Evolutionary conservation across 2,329 filamentous ascomycete species (phyloP), one percentile per base, ranked within the genome.

Genomic region (Myriangium duriaei): DNA sequence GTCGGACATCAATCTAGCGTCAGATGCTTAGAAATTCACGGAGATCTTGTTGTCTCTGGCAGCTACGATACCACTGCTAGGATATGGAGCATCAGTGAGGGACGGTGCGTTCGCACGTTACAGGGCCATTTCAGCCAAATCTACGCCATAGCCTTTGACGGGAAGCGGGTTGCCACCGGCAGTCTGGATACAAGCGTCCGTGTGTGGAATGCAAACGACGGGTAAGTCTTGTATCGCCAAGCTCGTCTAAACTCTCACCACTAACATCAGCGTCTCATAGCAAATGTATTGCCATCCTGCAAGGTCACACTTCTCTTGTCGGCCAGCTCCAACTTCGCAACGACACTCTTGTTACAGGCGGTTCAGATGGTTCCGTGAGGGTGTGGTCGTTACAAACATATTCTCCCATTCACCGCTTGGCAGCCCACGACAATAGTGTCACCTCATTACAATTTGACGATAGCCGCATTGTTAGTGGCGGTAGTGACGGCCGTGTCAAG

Each of bases 111-210:
- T 39, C 79, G 88, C 48, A 95, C 86, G 1, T 69, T 98, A 28
- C 79, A 81, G 31, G 91, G 91, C 0, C 91, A 98, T 60, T 98
- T 95, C 62, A 96, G 88, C 56, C 91, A 98, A 56, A 98, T 98
- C 42, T 98, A 98, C 57, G 91, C 91, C 13, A 93, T 98, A 55
- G 91, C 91, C 1, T 98, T 96, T 60, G 91, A 98, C 56, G 91
- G 91, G 28, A 79, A 79, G 49, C 75, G 87, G 46, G 87, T 98
- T 41, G 88, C 92, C 24, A 98, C 91, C 7, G 91, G 91, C 36
- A 95, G 87, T 58, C 66, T 98, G 44, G 91, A 98, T 60, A 98
- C 91, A 3, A 95, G 88, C 50, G 88, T 98, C 16, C 73, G 91
- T 46, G 92, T 98, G 45, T 98, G 91, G 91, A 86, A 98, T 65